Conservation (phyloP, 768 basidiomycete genomes). For the Hypholoma sublateritium region DNA sequence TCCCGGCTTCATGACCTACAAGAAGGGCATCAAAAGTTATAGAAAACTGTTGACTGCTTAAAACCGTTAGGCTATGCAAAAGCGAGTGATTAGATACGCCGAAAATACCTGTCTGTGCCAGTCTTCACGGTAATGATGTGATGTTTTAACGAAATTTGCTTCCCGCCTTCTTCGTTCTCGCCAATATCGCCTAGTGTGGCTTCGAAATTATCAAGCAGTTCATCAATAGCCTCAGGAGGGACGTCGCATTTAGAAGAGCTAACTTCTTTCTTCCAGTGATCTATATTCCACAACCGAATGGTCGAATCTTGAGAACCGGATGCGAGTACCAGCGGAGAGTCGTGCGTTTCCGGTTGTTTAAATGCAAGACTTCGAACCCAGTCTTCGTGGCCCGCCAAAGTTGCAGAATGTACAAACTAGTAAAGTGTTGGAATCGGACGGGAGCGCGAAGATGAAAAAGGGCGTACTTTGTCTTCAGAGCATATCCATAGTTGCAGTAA, state of each 20-base stretch:
- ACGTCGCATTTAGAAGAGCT: conserved; percentile 6
- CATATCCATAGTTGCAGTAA: conserved; percentile 78
- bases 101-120: conserved; percentile 36
- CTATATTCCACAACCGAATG: conserved; percentile 90
- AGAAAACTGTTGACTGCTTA: conserved; percentile 54
- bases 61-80: background rate
- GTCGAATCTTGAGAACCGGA: conserved; percentile 96
- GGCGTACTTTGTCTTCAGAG: conserved; percentile 53
- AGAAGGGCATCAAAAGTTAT: conserved; percentile 93
- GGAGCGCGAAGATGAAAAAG: background rate
- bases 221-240: conserved; percentile 51
- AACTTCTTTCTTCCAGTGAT: conserved; percentile 39
- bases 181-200: conserved; percentile 70
- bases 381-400: conserved; percentile 87
- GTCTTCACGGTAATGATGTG: conserved; percentile 72
- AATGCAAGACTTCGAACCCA: conserved; percentile 90
- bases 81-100: background rate
- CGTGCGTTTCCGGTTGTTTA: conserved; percentile 29
- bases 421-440: conserved; percentile 3
- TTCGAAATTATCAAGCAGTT: conserved; percentile 87
- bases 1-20: conserved; percentile 92
- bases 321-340: conserved; percentile 69
- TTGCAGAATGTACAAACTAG: conserved; percentile 61
- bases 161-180: conserved; percentile 76
- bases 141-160: conserved; percentile 86